Base-by-base conservation (phyloP, 1,284 basidiomycete species). In the Irpex lacteus region DNA sequence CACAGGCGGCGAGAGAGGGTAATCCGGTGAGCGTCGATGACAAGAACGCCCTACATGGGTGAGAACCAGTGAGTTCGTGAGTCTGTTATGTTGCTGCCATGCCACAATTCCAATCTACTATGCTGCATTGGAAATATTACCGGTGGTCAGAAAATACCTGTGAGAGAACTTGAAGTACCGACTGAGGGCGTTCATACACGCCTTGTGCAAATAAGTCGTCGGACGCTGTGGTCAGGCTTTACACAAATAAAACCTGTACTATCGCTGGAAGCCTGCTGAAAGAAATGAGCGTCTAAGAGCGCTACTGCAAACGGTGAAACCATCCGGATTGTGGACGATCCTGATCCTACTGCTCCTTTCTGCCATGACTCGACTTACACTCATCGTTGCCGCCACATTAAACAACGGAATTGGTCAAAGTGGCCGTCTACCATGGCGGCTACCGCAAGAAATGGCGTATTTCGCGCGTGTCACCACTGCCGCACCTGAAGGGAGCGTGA, bases 361-460 rank as follows among this genome's bases (percentile, higher is more conserved):
- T 60, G 37, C 40, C 60, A 82, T 82, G 81, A 81, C 83, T 65
- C 79, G 80, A 74, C 81, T 98, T 66, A 97, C 95, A 38, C 84
- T 98, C 80, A 91, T 99, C 72, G 96, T 98, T 67, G 96, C 96
- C 4, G 95, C 95, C 11, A 97, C 96, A 3, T 81, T 84, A 65
- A 80, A 83, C 19, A 94, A 97, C 75, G 97, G 96, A 3, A 98
- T 99, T 69, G 98, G 98, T 4, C 79, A 85, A 49, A 80, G 85
- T 63, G 83, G 84, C 26, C 85, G 85, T 26, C 83, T 99, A 37
- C 96, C 97, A 64, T 99, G 98, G 98, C 84, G 87, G 26, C 83
- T 99, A 3, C 84, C 94, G 1, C 87, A 86, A 63, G 98, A 99
- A 75, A 92, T 98, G 88, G 88, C 91, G 55, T 98, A 98, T 77